phyloP scores from a whole-genome alignment of 2,329 filamentous ascomycete species.

The Cladophialophora immunda region DNA sequence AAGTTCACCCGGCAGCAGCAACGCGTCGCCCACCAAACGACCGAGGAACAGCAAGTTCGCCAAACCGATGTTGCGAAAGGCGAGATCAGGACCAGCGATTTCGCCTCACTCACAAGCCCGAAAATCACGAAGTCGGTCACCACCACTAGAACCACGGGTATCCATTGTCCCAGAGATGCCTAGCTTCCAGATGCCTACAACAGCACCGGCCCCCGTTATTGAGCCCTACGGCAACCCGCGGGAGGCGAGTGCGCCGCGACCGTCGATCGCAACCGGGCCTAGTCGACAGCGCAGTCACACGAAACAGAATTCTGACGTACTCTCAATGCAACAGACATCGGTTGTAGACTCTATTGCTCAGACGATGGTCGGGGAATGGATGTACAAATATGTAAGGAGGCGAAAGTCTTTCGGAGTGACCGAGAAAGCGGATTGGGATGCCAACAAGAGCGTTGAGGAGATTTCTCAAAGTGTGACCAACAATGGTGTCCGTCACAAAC shows the following conservation, averaged over 20 bases:
- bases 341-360: constrained; percentile 97
- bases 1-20: constrained; percentile 73
- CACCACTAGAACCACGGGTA: constrained; percentile 43
- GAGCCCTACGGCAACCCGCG: constrained; percentile 26
- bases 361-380: constrained; percentile 91
- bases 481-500: constrained; percentile 79
- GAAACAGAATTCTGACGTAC: constrained; percentile 62
- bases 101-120: constrained; percentile 48
- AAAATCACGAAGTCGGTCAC: constrained; percentile 57
- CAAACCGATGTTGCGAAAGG: constrained; percentile 76
- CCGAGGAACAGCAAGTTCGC: constrained; percentile 44
- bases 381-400: constrained; percentile 58
- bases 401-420: constrained; percentile 88
- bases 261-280: constrained; percentile 50
- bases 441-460: constrained; percentile 68
- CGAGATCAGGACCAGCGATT: constrained; percentile 72
- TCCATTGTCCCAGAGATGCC: constrained; percentile 43
- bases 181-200: constrained; percentile 45
- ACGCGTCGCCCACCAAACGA: constrained; percentile 64
- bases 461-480: constrained; percentile 73
- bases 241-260: constrained; percentile 40
- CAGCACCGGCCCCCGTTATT: constrained; percentile 21
- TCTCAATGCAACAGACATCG: constrained; percentile 72
- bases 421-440: constrained; percentile 64
- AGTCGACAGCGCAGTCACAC: constrained; percentile 53